Base-by-base conservation (phyloP, 1,139 yeast species). In the Pichia inconspicua region DNA sequence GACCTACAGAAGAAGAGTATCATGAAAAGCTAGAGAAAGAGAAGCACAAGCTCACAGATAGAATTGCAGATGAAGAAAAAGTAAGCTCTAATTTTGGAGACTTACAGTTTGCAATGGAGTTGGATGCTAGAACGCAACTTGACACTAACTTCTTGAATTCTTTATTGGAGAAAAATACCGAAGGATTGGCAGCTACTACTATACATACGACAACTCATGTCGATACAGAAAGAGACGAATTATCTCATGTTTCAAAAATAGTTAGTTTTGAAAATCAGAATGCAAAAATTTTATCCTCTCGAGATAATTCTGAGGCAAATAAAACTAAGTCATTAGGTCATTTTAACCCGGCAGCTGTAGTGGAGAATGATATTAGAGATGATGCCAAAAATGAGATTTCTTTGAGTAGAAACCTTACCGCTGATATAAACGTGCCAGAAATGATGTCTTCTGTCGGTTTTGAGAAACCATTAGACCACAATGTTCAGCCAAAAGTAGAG, bases 1-100 rank as follows among this genome's bases (percentile, higher is more conserved):
- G 55, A 0, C 55, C 55, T 6, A 53, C 52, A 6, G 54, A 53
- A 35, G 47, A 47, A 38, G 55, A 51, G 19, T 50, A 47, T 38
- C 42, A 25, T 36, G n/a, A 44, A 32, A 15, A 31, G 11, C 28
- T 46, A n/a, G 32, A 48, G 17, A 28, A 42, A 10, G 40, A 47
- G 25, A 37, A 45, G 36, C 34, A 22, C 37, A 39, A 43, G n/a
- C 11, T 7, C 19, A 30, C 15, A 30, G 12, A 17, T 22, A 45
- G 2, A 7, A 44, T 14, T 17, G n/a, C 30, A 14, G 34, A 45
- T 22, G 27, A 17, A 25, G 11, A 31, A 19, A n/a, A 19, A 40
- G 12, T 19, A 22, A 37, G n/a, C n/a, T 14, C n/a, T 5, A 37
- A 41, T 31, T 44, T 46, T 31, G 52, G 47, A 8, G 53, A 51